These are phyloP conservation scores for Bauhinia variegata DNA, from an alignment of 306 rosid species.

Conservation along the genomic window DNA sequence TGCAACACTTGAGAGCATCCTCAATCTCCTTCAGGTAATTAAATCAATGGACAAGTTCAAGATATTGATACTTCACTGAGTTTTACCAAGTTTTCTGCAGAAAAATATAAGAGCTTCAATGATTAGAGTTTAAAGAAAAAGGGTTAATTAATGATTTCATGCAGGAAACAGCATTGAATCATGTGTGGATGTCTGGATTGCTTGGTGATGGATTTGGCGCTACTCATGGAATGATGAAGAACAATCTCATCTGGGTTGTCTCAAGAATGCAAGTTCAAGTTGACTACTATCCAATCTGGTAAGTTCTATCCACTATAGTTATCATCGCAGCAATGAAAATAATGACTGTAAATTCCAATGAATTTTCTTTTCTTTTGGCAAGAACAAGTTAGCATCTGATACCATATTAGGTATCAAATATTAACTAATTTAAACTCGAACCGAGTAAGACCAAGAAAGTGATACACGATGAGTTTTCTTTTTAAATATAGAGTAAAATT, in stretches of 20 bases:
- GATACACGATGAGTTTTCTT: no score
- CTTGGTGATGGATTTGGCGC: slow-evolving; percentile 96
- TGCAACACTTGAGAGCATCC: slow-evolving; percentile 82
- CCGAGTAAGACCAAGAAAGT: no score
- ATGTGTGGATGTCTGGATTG: slow-evolving; percentile 95
- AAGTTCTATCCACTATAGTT: slow-evolving; percentile 24
- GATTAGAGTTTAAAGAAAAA: not conserved
- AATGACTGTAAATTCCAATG: not conserved
- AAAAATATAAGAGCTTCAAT: not conserved
- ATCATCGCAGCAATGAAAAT: not conserved
- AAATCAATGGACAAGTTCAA: not conserved
- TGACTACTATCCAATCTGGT: slow-evolving; percentile 89
- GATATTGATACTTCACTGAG: not conserved
- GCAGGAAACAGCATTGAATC: slow-evolving; percentile 92
- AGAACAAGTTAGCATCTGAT: no score
- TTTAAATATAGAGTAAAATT: not conserved
- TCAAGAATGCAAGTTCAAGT: slow-evolving; percentile 86
- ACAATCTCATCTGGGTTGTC: slow-evolving; percentile 93
- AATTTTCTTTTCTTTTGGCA: no score
- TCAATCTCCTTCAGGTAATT: slow-evolving; percentile 83
- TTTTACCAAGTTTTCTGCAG: not conserved
- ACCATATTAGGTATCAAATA: no score
- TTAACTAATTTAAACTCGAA: no score
- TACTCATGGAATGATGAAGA: slow-evolving; percentile 85
- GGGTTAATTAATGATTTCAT: not conserved